Conservation (phyloP, 345 rosid genomes). For the Salix exigua region DNA sequence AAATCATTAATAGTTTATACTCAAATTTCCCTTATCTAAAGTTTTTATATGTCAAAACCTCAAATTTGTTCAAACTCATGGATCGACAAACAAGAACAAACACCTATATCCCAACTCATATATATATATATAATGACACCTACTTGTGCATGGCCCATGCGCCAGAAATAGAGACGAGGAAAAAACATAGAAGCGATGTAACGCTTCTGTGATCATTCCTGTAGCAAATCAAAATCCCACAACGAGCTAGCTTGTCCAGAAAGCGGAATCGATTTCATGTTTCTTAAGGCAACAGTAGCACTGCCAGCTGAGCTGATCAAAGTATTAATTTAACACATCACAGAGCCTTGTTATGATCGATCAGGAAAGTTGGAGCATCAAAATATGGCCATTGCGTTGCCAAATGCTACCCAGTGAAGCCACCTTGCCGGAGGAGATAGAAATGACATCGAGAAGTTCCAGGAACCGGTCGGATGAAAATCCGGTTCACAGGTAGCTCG, state of each 20-base stretch:
- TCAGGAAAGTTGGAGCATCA: neutral
- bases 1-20: no score
- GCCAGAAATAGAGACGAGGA: neutral
- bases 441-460: neutral
- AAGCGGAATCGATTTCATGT: neutral
- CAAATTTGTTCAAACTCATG: no score
- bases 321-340: neutral
- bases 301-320: neutral
- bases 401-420: neutral
- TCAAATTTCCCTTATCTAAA: no score
- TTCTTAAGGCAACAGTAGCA: neutral
- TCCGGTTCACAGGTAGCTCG: neutral
- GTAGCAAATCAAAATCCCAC: neutral
- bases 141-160: neutral
- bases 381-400: neutral
- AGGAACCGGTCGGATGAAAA: no score
- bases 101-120: no score
- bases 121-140: neutral
- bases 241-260: neutral
- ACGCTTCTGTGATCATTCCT: neutral
- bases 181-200: no score
- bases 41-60: no score
- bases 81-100: no score
- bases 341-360: neutral
- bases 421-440: neutral